Base-by-base conservation (phyloP, 1,139 yeast genomes). In the Yamadazyma mexicana region DNA sequence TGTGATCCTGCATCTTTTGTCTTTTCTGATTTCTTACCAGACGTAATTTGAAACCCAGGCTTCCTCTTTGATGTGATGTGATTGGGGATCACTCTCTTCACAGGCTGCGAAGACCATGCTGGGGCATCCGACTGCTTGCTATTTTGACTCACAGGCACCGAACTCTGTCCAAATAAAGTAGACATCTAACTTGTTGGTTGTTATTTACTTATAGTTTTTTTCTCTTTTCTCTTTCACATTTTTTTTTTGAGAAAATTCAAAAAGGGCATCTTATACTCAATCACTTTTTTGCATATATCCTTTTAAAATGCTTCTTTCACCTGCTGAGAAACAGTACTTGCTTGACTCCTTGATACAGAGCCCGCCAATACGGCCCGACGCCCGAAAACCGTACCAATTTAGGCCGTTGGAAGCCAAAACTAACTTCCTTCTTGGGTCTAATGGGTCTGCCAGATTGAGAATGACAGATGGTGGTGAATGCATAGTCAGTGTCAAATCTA, bases 401-500 rank as follows among this genome's bases (percentile, higher is more conserved):
- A 75, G 97, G 47, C 96, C 97, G 0, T 62, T 91, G 34, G 95
- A 88, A 53, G 87, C 95, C 5, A 81, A 80, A 22, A 81, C 89
- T 5, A 82, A 85, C 39, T 85, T 89, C 52, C 69, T 91, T 44
- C 94, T 95, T 0, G 79, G 83, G 33, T 85, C 96, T 7, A 87
- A 91, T 63, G 98, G 98, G 15, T 88, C 96, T 5, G 86, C 97
- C 1, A 75, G 96, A 63, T 79, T 91, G 27, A 74, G 91, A 51
- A 75, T 88, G 28, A 77, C 86, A 42, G 97, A 91, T 60, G 97
- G 98, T 17, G 81, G 89, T 50, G 98, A 91, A 61, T 88, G 96
- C 56, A 83, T 91, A 35, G 91, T 88, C 2, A 92, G 97, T 54
- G 77, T 91, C 37, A 91, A 91, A 61, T 78, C 91, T 8, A 85